These are phyloP conservation scores for Populus hybrid DNA, from an alignment of 441 rosid genomes.

Conservation along the genomic window DNA sequence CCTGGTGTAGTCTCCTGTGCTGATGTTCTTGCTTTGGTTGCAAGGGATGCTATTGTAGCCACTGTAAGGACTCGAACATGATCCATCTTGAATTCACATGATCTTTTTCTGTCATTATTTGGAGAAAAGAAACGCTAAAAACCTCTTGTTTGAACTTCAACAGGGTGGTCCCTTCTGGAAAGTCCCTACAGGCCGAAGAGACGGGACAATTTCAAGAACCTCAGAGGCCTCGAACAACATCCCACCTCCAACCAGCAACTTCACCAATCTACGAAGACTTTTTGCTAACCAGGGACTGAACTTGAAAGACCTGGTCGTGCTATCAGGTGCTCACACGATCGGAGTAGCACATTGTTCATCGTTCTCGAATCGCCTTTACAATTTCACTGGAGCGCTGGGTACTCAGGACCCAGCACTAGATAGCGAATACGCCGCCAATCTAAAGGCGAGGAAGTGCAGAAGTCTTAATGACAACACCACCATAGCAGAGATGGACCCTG, in stretches of 20 bases:
- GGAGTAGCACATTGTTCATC: constrained; percentile 68
- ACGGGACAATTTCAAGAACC: constrained; percentile 51
- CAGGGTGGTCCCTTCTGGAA: constrained; percentile 84
- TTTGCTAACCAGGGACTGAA: constrained; percentile 63
- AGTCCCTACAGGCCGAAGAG: constrained; percentile 77
- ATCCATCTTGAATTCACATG: background rate
- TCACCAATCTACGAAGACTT: constrained; percentile 42
- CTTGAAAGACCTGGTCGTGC: constrained; percentile 57
- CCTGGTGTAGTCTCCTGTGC: constrained; percentile 82
- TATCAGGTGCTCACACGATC: constrained; percentile 83
- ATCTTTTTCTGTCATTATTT: no score
- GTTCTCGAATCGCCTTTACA: constrained; percentile 54
- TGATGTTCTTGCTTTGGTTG: constrained; percentile 52
- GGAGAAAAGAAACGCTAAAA: no score
- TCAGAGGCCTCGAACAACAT: constrained; percentile 48
- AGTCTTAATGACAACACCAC: constrained; percentile 41
- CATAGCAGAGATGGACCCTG: constrained; percentile 33
- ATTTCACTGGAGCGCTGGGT: constrained; percentile 44
- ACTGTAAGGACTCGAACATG: constrained; percentile 35
- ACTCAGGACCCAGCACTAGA: constrained; percentile 61
- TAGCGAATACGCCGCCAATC: constrained; percentile 54
- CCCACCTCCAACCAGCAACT: constrained; percentile 56
- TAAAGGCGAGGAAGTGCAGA: constrained; percentile 64
- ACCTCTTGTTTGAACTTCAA: background rate
- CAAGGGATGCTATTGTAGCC: constrained; percentile 67